A percentile compares a stretch with the other conserved stretches of the same genome.
Evolutionary conservation across 192 early-diverging fungal genomes (phyloP).

Genomic region (Gigaspora rosea): DNA sequence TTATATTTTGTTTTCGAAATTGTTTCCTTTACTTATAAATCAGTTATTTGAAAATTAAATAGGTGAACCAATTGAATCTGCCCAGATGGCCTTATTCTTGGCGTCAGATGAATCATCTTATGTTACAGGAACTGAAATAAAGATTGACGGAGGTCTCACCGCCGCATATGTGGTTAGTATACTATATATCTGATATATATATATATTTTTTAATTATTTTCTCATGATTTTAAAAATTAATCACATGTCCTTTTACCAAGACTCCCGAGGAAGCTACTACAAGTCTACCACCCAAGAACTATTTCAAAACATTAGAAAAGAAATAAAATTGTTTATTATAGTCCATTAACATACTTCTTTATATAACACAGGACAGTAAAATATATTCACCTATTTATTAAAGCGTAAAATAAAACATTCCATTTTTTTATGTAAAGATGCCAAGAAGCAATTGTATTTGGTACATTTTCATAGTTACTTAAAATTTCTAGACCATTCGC

Average conservation of each 20-base stretch:
- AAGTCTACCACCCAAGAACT: constrained; percentile 14
- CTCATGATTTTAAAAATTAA: constrained; percentile 1
- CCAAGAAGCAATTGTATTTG: too few relatives aligned
- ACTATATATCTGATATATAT: background rate
- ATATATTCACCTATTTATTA: too few relatives aligned
- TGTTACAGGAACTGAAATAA: constrained; percentile 81
- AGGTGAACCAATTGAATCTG: constrained; percentile 86
- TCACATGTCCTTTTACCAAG: constrained; percentile 28
- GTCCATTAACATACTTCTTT: too few relatives aligned
- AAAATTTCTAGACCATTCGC: too few relatives aligned
- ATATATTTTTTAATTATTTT: background rate
- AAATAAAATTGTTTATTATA: background rate
- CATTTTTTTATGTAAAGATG: too few relatives aligned
- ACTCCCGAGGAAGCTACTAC: constrained; percentile 41
- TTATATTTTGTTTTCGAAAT: background rate
- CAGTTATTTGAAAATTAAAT: background rate
- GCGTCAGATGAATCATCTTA: constrained; percentile 78
- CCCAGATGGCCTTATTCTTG: constrained; percentile 78
- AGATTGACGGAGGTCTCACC: constrained; percentile 79
- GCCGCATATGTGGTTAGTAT: constrained; percentile 69
- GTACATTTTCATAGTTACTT: too few relatives aligned
- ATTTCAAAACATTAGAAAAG: background rate
- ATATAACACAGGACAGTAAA: too few relatives aligned
- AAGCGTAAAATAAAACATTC: too few relatives aligned
- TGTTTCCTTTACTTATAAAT: too few relatives aligned